Evolutionary conservation across 306 rosid genomes (phyloP).

Genomic region (Acmispon strigosus): DNA sequence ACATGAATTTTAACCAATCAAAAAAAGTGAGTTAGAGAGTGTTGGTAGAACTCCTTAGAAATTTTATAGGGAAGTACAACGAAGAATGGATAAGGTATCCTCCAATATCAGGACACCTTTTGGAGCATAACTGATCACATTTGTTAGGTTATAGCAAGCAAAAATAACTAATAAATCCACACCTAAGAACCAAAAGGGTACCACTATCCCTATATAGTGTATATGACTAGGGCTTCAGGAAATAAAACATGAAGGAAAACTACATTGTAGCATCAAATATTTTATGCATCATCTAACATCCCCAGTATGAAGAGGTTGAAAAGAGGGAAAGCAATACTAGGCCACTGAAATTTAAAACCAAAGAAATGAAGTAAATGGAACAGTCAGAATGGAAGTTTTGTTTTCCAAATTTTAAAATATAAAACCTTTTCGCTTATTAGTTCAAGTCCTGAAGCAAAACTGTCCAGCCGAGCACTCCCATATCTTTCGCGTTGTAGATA

Average conservation of each 20-base stretch:
- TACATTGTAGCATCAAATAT: not conserved
- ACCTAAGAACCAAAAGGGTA: not conserved
- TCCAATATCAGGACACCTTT: not conserved
- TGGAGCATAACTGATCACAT: not conserved
- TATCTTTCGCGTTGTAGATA: slow-evolving; percentile 88
- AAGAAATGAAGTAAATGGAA: not conserved
- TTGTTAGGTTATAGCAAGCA: not conserved
- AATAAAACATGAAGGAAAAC: slow-evolving; percentile 5
- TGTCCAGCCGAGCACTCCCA: slow-evolving; percentile 87
- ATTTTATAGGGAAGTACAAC: not conserved
- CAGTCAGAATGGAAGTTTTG: not conserved
- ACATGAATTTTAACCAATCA: too few relatives aligned
- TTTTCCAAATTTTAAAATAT: slow-evolving; percentile 12
- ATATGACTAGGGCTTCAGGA: not conserved
- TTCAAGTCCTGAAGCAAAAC: slow-evolving; percentile 90
- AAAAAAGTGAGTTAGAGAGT: too few relatives aligned
- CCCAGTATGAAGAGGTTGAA: not conserved
- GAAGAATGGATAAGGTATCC: not conserved
- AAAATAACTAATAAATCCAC: not conserved
- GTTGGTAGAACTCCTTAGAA: too few relatives aligned
- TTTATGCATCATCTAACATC: not conserved
- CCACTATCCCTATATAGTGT: not conserved
- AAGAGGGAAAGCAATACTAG: not conserved
- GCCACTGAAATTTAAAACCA: slow-evolving; percentile 15
- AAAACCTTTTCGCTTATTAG: slow-evolving; percentile 75